Evolutionary conservation across 2,329 filamentous ascomycete species (phyloP).

Genomic region (Ophiostoma tasmaniense): DNA sequence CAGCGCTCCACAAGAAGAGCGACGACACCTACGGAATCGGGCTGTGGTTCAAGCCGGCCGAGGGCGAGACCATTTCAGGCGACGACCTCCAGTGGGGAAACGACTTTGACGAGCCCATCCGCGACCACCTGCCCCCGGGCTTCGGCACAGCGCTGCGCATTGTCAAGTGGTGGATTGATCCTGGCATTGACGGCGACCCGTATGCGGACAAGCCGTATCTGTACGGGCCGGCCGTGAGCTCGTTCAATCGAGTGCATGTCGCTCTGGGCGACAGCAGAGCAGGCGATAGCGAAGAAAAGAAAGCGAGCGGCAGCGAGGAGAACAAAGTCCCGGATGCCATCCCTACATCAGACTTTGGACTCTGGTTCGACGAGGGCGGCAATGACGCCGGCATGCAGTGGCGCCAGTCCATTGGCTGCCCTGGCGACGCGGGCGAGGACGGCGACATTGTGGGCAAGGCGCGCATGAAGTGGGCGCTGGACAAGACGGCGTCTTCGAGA

Average conservation of each 20-base stretch:
- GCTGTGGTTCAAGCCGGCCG: slow-evolving; percentile 60
- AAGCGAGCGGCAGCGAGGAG: slow-evolving; percentile 24
- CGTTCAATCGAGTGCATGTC: slow-evolving; percentile 60
- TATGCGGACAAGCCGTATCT: slow-evolving; percentile 80
- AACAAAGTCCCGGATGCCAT: slow-evolving; percentile 17
- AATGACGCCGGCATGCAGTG: slow-evolving; percentile 45
- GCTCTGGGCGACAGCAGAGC: not conserved
- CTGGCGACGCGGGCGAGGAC: slow-evolving; percentile 36
- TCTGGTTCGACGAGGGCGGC: slow-evolving; percentile 58
- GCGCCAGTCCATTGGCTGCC: slow-evolving; percentile 42
- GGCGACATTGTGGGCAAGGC: slow-evolving; percentile 34
- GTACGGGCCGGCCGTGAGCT: slow-evolving; percentile 72
- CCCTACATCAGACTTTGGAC: slow-evolving; percentile 34
- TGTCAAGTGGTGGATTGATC: slow-evolving; percentile 85
- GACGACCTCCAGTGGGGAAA: slow-evolving; percentile 83
- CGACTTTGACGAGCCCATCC: slow-evolving; percentile 86
- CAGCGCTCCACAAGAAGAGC: slow-evolving; percentile 55
- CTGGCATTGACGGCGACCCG: slow-evolving; percentile 79
- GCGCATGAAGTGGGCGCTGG: slow-evolving; percentile 52
- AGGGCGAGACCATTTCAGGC: slow-evolving; percentile 44
- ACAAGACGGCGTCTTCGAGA: slow-evolving; percentile 37
- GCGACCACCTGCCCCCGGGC: slow-evolving; percentile 75
- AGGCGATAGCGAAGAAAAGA: not conserved
- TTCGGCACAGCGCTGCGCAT: slow-evolving; percentile 78
- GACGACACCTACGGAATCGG: slow-evolving; percentile 78